These are phyloP conservation scores for Salicornia ramosissima DNA, from an alignment of 148 eudicot species.

Conservation along the genomic window DNA sequence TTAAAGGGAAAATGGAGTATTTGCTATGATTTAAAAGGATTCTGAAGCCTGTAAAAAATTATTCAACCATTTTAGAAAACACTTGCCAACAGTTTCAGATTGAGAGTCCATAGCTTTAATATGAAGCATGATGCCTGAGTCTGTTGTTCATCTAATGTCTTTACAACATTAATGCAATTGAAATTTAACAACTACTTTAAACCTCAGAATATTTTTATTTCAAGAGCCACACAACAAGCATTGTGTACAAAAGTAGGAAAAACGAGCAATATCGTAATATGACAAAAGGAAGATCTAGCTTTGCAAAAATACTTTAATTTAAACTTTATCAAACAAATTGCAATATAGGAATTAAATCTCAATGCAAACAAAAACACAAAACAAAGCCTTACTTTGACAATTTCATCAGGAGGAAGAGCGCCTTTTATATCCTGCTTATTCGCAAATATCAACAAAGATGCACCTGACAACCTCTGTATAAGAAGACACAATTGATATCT, in stretches of 20 bases:
- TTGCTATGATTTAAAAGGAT: too few species aligned
- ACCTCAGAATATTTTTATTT: neutral
- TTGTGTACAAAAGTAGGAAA: neutral
- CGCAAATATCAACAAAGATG: conserved; percentile 81
- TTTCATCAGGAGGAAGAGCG: conserved; percentile 79
- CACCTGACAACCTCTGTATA: conserved; percentile 81
- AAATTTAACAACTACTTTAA: neutral
- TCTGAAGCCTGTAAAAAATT: too few species aligned
- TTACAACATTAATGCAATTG: neutral
- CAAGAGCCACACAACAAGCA: neutral
- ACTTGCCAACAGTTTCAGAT: too few species aligned
- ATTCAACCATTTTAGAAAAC: too few species aligned
- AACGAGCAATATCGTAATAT: neutral
- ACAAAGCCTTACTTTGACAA: conserved; percentile 57
- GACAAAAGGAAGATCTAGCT: neutral
- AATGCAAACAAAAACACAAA: neutral
- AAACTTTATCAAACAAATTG: neutral
- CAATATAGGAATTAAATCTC: neutral
- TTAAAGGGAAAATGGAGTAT: too few species aligned
- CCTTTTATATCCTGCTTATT: conserved; percentile 98
- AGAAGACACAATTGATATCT: neutral
- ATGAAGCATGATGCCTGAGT: neutral
- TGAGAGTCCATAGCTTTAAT: too few species aligned
- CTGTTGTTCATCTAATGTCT: neutral
- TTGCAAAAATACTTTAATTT: neutral